Conservation (phyloP, 1,284 basidiomycete species). For the Puccinia sorghi region DNA sequence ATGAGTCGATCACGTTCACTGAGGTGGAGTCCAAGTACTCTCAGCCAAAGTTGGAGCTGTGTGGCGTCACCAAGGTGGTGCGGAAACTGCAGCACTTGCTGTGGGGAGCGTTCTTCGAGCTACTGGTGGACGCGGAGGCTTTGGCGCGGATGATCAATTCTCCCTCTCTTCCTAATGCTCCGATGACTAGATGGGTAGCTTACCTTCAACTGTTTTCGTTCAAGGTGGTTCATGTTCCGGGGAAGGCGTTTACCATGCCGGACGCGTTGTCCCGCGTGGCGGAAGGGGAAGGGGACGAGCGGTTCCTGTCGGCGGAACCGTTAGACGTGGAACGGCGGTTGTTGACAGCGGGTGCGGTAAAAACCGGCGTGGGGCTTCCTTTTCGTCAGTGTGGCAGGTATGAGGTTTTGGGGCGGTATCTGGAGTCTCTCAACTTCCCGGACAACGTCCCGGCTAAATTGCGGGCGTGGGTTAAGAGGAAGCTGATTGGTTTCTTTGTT, state of each 20-base stretch:
- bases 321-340: too few species aligned
- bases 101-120: neutral
- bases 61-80: too few species aligned
- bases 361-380: too few species aligned
- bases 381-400: too few species aligned
- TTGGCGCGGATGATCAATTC: slow-evolving; percentile 13
- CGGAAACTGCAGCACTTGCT: neutral
- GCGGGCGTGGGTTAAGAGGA: too few species aligned
- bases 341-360: neutral
- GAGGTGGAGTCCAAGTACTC: too few species aligned
- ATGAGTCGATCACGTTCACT: too few species aligned
- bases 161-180: neutral
- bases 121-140: neutral
- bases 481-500: too few species aligned
- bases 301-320: neutral
- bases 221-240: neutral
- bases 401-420: too few species aligned
- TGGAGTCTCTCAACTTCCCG: too few species aligned
- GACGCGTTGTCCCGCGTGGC: neutral
- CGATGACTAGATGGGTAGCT: slow-evolving; percentile 19
- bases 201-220: slow-evolving; percentile 12
- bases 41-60: too few species aligned
- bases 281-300: neutral
- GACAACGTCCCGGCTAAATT: too few species aligned
- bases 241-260: slow-evolving; percentile 7